Conservation (phyloP, 2,329 filamentous ascomycete genomes). For the Byssothecium circinans region DNA sequence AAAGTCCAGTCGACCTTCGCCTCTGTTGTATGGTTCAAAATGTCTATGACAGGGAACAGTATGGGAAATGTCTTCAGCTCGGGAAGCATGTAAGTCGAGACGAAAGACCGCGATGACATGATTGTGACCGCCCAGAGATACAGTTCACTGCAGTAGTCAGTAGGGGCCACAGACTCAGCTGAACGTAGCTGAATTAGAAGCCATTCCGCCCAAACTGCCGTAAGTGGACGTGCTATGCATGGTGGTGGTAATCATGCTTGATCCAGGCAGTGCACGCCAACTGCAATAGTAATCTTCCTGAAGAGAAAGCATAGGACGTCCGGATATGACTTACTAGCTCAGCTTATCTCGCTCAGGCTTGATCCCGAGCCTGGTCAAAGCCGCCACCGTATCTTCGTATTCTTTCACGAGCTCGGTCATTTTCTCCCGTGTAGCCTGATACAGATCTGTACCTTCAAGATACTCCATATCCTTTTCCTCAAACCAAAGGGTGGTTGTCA, state of each 20-base stretch:
- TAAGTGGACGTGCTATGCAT: no score
- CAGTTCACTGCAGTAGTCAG: background rate
- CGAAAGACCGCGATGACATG: conserved; percentile 55
- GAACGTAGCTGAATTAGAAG: no score
- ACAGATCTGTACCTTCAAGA: conserved; percentile 41
- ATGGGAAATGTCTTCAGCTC: conserved; percentile 38
- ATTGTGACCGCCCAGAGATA: conserved; percentile 53
- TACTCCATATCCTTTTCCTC: conserved; percentile 36
- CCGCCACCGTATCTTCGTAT: conserved; percentile 25
- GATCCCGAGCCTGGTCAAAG: conserved; percentile 19
- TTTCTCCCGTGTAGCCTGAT: conserved; percentile 26
- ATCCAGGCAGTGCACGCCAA: no score
- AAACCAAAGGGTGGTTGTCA: conserved; percentile 45
- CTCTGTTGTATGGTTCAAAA: conserved; percentile 51
- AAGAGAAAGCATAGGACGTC: no score
- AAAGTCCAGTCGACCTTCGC: conserved; percentile 52
- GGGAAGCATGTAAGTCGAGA: conserved; percentile 43
- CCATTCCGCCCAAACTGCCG: no score
- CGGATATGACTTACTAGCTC: conserved; percentile 31
- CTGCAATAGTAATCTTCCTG: no score
- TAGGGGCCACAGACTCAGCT: no score
- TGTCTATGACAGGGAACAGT: conserved; percentile 55
- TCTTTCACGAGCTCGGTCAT: conserved; percentile 23
- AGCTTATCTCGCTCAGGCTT: conserved; percentile 18
- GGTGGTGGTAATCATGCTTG: no score